Conservation (phyloP, 345 rosid species). For the Turnera subulata region DNA sequence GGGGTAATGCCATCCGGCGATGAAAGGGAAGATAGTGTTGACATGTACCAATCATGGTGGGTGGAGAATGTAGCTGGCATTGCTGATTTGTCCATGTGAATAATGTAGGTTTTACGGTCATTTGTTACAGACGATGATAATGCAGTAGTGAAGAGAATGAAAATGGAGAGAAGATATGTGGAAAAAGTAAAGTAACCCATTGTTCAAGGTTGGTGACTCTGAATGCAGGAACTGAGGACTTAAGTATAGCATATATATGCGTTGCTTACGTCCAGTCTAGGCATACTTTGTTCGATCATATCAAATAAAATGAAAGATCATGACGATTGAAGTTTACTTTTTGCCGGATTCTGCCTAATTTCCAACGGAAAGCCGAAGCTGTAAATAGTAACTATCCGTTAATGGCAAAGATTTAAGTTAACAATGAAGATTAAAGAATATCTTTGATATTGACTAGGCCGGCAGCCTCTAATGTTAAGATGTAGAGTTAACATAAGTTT, state of each 20-base stretch:
- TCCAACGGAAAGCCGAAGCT: too few relatives aligned
- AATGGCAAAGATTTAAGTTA: background rate
- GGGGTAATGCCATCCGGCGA: conserved; percentile 24
- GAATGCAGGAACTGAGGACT: background rate
- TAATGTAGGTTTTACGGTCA: conserved; percentile 24
- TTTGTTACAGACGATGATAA: background rate
- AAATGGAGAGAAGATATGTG: conserved; percentile 11
- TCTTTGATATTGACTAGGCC: conserved; percentile 2
- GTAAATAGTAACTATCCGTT: background rate
- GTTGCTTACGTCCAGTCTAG: background rate
- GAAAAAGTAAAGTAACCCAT: conserved; percentile 6
- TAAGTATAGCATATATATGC: background rate
- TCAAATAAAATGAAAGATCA: background rate
- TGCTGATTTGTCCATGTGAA: conserved; percentile 45
- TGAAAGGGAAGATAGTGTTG: conserved; percentile 34
- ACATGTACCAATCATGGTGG: conserved; percentile 44
- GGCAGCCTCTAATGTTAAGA: background rate
- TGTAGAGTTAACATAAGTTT: background rate
- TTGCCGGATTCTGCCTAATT: too few relatives aligned
- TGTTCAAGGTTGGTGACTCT: conserved; percentile 7
- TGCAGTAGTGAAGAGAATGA: conserved; percentile 14
- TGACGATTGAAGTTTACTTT: too few relatives aligned
- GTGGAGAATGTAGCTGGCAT: conserved; percentile 29
- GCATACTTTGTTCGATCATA: conserved; percentile 1
- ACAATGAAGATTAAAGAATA: too few relatives aligned